Base-by-base conservation (phyloP, 257 asterid genomes). In the Cynanchum wilfordii region DNA sequence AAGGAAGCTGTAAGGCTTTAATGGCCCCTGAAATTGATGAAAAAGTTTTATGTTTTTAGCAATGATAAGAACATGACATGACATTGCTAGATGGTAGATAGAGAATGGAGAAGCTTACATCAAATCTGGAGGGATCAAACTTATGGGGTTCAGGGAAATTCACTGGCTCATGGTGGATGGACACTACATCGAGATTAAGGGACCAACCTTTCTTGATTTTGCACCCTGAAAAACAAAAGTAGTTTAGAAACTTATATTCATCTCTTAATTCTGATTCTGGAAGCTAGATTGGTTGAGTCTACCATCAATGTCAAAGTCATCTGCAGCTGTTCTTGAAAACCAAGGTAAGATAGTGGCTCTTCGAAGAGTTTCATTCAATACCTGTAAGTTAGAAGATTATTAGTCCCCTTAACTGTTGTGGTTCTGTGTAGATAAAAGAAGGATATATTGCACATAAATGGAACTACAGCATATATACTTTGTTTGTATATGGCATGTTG, bases 311-410 rank as follows among this genome's bases (percentile, higher is more conserved):
- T 84, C 89, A 12, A 91, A 89, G 84, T 91, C 97, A 70, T 83
- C 91, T n/a, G 96, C 96, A 50, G 97, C 97, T 79, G 87, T 89
- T 79, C 97, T 87, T 68, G 95, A 91, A 86, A 44, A 89, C 96
- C 95, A 89, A 5, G 97, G 97, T 50, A 91, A 81, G 66, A 91
- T 86, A 40, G 97, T 91, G 24, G 97, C 97, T 84, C 86, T 85
- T 80, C 96, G 80, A 67, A 91, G 96, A 80, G 95, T 85, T 78
- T 91, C 96, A 69, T 75, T 89, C 71, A 88, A 83, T 55, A 89
- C 95, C 96, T 87, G 84, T 33, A 72, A 73, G 56, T 75, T 78
- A 25, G 19, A 79, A 22, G 69, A 47, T 36, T 69, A 47, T 47
- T 38, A 55, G 55, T 1, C 13, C 2, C 17, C 73, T 68, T 25